Evolutionary conservation across 1,284 basidiomycete genomes (phyloP).

Genomic region (Xerocomus nothofagi): DNA sequence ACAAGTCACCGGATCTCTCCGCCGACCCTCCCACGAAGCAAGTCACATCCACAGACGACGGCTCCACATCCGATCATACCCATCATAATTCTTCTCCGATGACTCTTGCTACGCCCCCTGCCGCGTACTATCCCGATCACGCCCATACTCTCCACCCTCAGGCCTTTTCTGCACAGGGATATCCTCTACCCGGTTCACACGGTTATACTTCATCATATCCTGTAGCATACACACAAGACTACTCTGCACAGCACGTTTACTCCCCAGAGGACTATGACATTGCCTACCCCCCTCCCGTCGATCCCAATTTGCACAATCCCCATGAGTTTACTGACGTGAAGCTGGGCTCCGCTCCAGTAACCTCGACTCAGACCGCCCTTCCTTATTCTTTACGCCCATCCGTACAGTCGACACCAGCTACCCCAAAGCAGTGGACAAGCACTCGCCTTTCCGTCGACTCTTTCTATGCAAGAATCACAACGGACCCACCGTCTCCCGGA

Average conservation of each 20-base stretch:
- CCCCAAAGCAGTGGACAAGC: conserved; percentile 10
- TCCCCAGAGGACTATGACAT: conserved; percentile 20
- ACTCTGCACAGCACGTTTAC: conserved; percentile 23
- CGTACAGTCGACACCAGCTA: background rate
- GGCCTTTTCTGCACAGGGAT: conserved; percentile 11
- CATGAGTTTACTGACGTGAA: conserved; percentile 7
- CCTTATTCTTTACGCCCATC: conserved; percentile 23
- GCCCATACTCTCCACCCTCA: conserved; percentile 19
- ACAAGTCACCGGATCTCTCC: conserved; percentile 20
- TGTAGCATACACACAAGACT: conserved; percentile 10
- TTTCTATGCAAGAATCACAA: conserved; percentile 28
- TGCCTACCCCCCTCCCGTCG: conserved; percentile 13
- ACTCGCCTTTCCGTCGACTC: conserved; percentile 31
- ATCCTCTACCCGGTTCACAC: background rate
- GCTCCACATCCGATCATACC: conserved; percentile 20
- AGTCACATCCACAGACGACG: conserved; percentile 16
- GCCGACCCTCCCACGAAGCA: conserved; percentile 13
- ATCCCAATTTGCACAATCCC: conserved; percentile 18
- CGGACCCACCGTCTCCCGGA: conserved; percentile 16
- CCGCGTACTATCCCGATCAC: conserved; percentile 30
- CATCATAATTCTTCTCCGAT: conserved; percentile 27
- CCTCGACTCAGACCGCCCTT: conserved; percentile 1
- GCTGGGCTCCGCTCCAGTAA: conserved; percentile 8
- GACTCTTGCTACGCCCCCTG: conserved; percentile 13
- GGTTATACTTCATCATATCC: conserved; percentile 5